Percentiles rank a stretch among this genome's conserved stretches.
phyloP scores from a whole-genome alignment of 192 early-diverging fungal genomes.

The Podila minutissima region DNA sequence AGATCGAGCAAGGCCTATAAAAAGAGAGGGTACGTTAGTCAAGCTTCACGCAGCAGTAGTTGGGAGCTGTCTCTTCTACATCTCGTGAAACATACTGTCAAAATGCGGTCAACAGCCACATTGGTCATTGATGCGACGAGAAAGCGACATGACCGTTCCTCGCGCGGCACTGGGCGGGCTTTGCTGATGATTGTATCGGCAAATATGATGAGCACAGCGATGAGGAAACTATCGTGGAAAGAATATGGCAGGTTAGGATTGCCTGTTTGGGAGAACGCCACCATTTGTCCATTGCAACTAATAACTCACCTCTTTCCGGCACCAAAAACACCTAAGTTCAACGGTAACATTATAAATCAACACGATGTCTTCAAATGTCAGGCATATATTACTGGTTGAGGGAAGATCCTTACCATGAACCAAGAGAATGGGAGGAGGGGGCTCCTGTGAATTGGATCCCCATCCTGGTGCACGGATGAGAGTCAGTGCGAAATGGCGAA shows the following conservation, averaged over 20 bases:
- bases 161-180: conserved; percentile 12
- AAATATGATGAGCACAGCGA: conserved; percentile 70
- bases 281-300: too few relatives aligned
- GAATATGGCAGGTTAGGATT: too few relatives aligned
- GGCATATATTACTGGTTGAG: not conserved
- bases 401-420: conserved; percentile 52
- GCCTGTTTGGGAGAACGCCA: too few relatives aligned
- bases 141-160: conserved; percentile 57
- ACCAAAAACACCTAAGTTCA: conserved; percentile 66
- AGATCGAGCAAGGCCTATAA: conserved; percentile 64
- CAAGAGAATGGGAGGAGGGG: conserved; percentile 51
- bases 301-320: conserved; percentile 73
- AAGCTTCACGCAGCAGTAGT: too few relatives aligned
- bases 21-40: not conserved
- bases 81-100: conserved; percentile 42
- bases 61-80: too few relatives aligned
- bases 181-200: conserved; percentile 63
- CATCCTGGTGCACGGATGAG: conserved; percentile 54
- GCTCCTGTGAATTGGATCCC: conserved; percentile 17
- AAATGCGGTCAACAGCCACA: conserved; percentile 81
- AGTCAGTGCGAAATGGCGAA: conserved; percentile 50
- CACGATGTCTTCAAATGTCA: not conserved
- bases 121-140: conserved; percentile 80
- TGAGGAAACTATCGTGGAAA: conserved; percentile 57
- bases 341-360: too few relatives aligned